phyloP scores from a whole-genome alignment of 2,329 filamentous ascomycete species.

The Ophiocordyceps camponoti-floridani region DNA sequence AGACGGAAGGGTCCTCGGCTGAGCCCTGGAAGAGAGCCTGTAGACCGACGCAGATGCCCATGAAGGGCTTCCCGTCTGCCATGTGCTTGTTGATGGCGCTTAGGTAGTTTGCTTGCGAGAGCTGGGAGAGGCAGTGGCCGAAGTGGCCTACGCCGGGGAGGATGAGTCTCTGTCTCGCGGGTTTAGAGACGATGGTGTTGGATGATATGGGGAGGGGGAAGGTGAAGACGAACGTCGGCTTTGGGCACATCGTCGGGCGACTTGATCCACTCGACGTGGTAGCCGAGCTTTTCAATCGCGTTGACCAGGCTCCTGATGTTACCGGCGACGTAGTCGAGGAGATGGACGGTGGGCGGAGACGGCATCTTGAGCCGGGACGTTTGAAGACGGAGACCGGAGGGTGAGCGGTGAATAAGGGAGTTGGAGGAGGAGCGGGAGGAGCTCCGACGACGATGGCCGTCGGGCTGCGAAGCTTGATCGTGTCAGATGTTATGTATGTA shows the following conservation, averaged over 20 bases:
- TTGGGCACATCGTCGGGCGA: conserved; percentile 67
- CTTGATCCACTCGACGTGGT: conserved; percentile 80
- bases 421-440: too few species aligned
- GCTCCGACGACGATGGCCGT: too few species aligned
- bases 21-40: conserved; percentile 84
- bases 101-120: conserved; percentile 65
- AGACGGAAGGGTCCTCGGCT: conserved; percentile 52
- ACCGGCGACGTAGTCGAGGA: conserved; percentile 82
- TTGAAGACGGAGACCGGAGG: background rate
- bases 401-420: too few species aligned
- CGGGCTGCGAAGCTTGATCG: too few species aligned
- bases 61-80: conserved; percentile 82
- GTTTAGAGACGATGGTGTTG: conserved; percentile 2
- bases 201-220: background rate
- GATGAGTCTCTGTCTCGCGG: conserved; percentile 56
- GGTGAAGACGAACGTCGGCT: conserved; percentile 46
- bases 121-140: conserved; percentile 80
- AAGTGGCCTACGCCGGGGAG: conserved; percentile 95
- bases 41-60: conserved; percentile 91
- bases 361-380: conserved; percentile 24
- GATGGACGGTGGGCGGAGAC: conserved; percentile 67
- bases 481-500: too few species aligned
- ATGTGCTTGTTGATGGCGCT: conserved; percentile 74
- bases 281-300: conserved; percentile 91
- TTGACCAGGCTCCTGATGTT: conserved; percentile 94